Base-by-base conservation (phyloP, 228 moss, liverwort and hornwort genomes). In the Sphagnum fallax region DNA sequence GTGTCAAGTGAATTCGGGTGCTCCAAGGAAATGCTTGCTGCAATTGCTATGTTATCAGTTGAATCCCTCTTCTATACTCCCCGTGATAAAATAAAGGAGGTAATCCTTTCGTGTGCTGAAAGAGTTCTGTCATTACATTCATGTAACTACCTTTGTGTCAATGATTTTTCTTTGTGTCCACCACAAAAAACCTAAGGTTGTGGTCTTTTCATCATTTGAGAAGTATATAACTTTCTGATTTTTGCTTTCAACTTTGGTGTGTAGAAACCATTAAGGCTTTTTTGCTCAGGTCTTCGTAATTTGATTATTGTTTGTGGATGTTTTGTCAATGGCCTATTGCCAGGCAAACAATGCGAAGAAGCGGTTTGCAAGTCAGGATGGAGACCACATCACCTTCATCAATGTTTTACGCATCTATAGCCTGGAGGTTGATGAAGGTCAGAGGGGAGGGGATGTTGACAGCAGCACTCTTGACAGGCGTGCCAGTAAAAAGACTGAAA, bases 21-120 rank as follows among this genome's bases (percentile, higher is more conserved):
- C 81, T 89, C 90, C 16, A 91, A 92, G 73, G 98, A 98, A 78
- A 98, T 98, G 94, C 80, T 98, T 74, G 93, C 89, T 53, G 85
- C 90, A 60, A 90, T 98, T 50, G 87, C 94, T 62, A 92, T 94
- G 92, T 82, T 98, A 63, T 98, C 98, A 52, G 94, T 91, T 48
- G 98, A 98, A 74, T 94, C 92, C 11, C 84, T 94, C 13, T 92
- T 98, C 75, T 92, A 83, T 65, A 88, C 89, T 47, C 98, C 98
- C 5, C 87, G 92, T 48, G 92, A 94, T 71, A 98, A 94, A 83
- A 71, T 92, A 53, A 90, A 92, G 68, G 94, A 98, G 98, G 98
- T 98, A 89, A 55, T 59, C 0, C 16, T 63, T 10, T 6, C 48
- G 0, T 32, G 32, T 32, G 32, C 32, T 68, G 5, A 6, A 13